phyloP scores from a whole-genome alignment of 2,329 filamentous ascomycete species.

The Aspergillus carbonarius region DNA sequence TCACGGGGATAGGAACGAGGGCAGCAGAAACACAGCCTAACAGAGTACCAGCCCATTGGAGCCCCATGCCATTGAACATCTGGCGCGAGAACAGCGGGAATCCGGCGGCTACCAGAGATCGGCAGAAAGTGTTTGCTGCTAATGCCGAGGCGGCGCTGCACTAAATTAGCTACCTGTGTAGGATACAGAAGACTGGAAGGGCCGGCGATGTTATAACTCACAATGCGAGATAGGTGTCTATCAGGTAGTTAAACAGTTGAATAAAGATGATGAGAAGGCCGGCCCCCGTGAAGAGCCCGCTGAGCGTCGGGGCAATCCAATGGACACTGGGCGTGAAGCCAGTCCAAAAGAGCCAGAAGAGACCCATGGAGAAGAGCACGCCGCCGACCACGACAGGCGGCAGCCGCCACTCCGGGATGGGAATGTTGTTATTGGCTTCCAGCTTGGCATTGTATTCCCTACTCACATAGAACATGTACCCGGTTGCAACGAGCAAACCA shows the following conservation, averaged over 20 bases:
- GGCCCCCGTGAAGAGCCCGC: slow-evolving; percentile 28
- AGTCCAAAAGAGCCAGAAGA: slow-evolving; percentile 39
- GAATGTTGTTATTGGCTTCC: slow-evolving; percentile 19
- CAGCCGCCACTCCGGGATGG: slow-evolving; percentile 31
- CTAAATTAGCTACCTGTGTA: not conserved
- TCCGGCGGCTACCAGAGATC: slow-evolving; percentile 29
- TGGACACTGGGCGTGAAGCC: slow-evolving; percentile 25
- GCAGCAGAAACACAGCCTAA: slow-evolving; percentile 30
- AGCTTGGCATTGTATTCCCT: slow-evolving; percentile 24
- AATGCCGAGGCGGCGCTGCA: slow-evolving; percentile 34
- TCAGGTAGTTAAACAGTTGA: slow-evolving; percentile 33
- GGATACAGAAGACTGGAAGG: not conserved
- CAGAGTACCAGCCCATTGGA: slow-evolving; percentile 37
- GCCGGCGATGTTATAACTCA: slow-evolving; percentile 19
- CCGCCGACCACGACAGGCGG: slow-evolving; percentile 27
- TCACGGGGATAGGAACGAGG: not conserved
- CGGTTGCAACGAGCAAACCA: slow-evolving; percentile 18
- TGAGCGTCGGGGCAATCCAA: slow-evolving; percentile 26
- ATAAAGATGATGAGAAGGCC: slow-evolving; percentile 31
- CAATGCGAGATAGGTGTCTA: slow-evolving; percentile 39
- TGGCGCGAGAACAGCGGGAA: slow-evolving; percentile 37
- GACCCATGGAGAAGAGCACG: slow-evolving; percentile 31
- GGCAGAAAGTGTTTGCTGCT: slow-evolving; percentile 36
- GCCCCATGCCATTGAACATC: slow-evolving; percentile 35
- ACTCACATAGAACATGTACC: slow-evolving; percentile 28